These are phyloP conservation scores for Hypoxylon sp. DNA, from an alignment of 2,329 filamentous ascomycete species.

Conservation along the genomic window DNA sequence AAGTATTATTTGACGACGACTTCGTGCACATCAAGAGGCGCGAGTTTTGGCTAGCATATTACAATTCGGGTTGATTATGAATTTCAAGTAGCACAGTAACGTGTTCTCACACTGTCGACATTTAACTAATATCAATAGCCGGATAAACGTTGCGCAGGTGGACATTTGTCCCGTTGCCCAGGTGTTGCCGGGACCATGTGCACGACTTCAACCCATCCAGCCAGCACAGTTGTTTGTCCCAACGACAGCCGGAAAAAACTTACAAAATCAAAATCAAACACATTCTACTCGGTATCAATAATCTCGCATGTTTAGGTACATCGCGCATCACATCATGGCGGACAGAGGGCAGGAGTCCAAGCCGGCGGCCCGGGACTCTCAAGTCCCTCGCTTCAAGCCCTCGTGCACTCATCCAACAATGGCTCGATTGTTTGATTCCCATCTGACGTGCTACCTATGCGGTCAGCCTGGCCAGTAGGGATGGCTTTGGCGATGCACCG, in stretches of 20 bases:
- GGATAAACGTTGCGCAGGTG: neutral
- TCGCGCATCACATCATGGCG: slow-evolving; percentile 31
- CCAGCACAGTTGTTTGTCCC: neutral
- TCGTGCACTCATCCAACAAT: slow-evolving; percentile 77
- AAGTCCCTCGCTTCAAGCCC: slow-evolving; percentile 40
- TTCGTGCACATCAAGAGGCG: neutral
- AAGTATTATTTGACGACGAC: slow-evolving; percentile 6
- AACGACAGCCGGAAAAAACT: neutral
- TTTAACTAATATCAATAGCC: slow-evolving; percentile 22
- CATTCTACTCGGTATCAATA: slow-evolving; percentile 12
- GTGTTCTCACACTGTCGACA: neutral
- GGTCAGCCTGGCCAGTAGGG: slow-evolving; percentile 68
- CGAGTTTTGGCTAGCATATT: slow-evolving; percentile 13
- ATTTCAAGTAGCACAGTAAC: slow-evolving; percentile 6
- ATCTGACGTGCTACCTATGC: slow-evolving; percentile 71
- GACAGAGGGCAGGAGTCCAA: slow-evolving; percentile 1
- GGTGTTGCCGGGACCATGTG: neutral
- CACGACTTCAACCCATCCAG: neutral
- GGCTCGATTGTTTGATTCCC: slow-evolving; percentile 71
- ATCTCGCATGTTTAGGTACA: slow-evolving; percentile 8
- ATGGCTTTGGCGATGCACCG: slow-evolving; percentile 78
- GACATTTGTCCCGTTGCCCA: neutral
- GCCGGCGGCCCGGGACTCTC: slow-evolving; percentile 19
- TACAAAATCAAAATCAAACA: neutral
- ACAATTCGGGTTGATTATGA: slow-evolving; percentile 5